Conservation (phyloP, 805 yeast species). For the Yarrowia bubula region DNA sequence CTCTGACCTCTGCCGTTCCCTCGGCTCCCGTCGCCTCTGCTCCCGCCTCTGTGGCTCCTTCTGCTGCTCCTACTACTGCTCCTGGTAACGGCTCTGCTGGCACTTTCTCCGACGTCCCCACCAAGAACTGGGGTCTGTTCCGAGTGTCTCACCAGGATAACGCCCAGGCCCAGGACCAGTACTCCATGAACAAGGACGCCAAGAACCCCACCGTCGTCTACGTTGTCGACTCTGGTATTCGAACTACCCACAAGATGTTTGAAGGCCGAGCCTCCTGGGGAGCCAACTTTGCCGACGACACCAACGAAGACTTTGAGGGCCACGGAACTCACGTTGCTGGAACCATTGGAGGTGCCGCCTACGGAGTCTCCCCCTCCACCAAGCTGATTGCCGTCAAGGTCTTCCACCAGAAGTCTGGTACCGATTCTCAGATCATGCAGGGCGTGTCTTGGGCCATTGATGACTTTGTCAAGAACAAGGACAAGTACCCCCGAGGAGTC, state of each 20-base stretch:
- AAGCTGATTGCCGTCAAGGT: slow-evolving; percentile 60
- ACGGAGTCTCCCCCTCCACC: slow-evolving; percentile 58
- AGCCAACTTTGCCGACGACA: slow-evolving; percentile 70
- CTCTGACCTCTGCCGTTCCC: not conserved
- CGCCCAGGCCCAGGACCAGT: not conserved
- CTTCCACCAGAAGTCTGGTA: slow-evolving; percentile 44
- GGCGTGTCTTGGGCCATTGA: not conserved
- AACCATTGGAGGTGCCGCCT: slow-evolving; percentile 49
- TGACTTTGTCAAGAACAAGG: slow-evolving; percentile 41
- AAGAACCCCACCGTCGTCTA: slow-evolving; percentile 56
- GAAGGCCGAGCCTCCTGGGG: slow-evolving; percentile 87
- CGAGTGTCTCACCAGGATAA: slow-evolving; percentile 56
- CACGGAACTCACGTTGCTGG: slow-evolving; percentile 98
- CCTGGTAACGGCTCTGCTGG: not conserved
- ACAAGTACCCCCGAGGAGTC: slow-evolving; percentile 37
- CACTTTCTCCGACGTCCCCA: slow-evolving; percentile 40
- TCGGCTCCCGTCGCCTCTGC: not conserved
- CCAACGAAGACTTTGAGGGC: slow-evolving; percentile 80
- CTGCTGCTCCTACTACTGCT: not conserved
- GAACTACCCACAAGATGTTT: slow-evolving; percentile 71
- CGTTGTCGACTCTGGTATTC: slow-evolving; percentile 87
- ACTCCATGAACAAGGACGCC: not conserved
- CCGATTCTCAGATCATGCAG: not conserved
- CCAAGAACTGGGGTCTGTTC: slow-evolving; percentile 94
- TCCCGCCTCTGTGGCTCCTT: not conserved